phyloP scores from a whole-genome alignment of 371 early-diverging fungal genomes.

The Actinomortierella ambigua region DNA sequence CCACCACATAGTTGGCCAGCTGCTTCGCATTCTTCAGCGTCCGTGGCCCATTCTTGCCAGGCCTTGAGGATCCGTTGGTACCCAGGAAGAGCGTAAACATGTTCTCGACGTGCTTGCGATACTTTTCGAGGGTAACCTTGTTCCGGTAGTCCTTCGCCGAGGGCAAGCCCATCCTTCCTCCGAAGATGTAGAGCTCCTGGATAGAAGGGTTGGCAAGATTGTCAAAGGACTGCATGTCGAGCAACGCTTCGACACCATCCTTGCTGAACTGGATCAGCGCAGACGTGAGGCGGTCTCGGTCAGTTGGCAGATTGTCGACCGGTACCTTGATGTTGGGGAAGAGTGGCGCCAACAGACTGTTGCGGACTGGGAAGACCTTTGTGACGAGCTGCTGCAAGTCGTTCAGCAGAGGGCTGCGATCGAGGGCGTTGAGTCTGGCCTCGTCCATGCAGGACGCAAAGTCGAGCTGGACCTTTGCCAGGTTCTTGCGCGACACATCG shows the following conservation, averaged over 20 bases:
- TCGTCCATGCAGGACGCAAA: conserved; percentile 66
- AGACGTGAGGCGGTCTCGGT: conserved; percentile 11
- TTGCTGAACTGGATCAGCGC: conserved; percentile 21
- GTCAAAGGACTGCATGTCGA: conserved; percentile 38
- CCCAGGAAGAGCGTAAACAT: too few relatives aligned
- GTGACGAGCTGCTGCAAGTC: conserved; percentile 45
- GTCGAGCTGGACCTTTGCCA: conserved; percentile 52
- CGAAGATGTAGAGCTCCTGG: conserved; percentile 50
- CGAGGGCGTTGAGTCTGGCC: conserved; percentile 48
- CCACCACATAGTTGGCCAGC: conserved; percentile 54
- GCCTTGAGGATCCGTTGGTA: too few relatives aligned
- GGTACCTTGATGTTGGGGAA: not conserved
- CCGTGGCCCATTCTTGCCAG: too few relatives aligned
- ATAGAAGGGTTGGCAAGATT: conserved; percentile 56
- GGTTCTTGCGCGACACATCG: conserved; percentile 51
- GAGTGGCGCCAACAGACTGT: not conserved
- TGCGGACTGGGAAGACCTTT: conserved; percentile 30
- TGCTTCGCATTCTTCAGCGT: conserved; percentile 35
- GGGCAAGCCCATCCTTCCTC: conserved; percentile 57
- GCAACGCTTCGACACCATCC: conserved; percentile 35
- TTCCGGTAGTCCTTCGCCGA: conserved; percentile 65
- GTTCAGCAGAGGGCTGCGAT: conserved; percentile 54
- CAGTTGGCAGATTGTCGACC: too few relatives aligned
- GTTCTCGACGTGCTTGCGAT: too few relatives aligned
- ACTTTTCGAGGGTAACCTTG: conserved; percentile 38